Evolutionary conservation across 345 rosid genomes (phyloP).

Genomic region (Turritis glabra): DNA sequence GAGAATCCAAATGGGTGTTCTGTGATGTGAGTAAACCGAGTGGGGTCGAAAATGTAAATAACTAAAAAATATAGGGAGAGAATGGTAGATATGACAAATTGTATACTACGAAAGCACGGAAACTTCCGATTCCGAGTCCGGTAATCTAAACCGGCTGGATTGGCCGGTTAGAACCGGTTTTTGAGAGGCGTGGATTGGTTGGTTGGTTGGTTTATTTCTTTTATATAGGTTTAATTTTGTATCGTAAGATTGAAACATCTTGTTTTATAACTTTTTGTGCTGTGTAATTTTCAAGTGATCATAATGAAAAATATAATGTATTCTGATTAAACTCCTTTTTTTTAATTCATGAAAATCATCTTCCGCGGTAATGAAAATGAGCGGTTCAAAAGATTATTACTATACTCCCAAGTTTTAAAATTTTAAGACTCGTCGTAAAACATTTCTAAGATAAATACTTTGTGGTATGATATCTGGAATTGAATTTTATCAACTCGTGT

Average conservation of each 20-base stretch:
- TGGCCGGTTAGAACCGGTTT: constrained; percentile 37
- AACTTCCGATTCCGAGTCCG: constrained; percentile 36
- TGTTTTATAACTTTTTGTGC: background rate
- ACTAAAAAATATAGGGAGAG: constrained; percentile 23
- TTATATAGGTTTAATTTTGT: background rate
- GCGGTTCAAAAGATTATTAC: background rate
- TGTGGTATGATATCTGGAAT: background rate
- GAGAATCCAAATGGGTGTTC: constrained; percentile 91
- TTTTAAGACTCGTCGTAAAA: background rate
- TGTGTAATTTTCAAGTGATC: background rate
- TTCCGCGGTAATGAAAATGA: background rate
- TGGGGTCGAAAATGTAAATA: constrained; percentile 39
- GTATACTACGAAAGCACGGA: constrained; percentile 16
- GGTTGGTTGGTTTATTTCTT: constrained; percentile 24
- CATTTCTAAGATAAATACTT: background rate
- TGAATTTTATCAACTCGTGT: background rate
- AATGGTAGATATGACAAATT: constrained; percentile 33
- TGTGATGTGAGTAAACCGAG: constrained; percentile 48
- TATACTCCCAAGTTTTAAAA: no score
- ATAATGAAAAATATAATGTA: background rate
- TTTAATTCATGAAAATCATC: background rate
- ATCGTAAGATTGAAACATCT: background rate
- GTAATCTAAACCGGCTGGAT: constrained; percentile 36
- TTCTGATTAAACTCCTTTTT: background rate
- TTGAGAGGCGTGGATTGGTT: constrained; percentile 35